Base-by-base conservation (phyloP, 768 basidiomycete species). In the Calvatia gigantea region DNA sequence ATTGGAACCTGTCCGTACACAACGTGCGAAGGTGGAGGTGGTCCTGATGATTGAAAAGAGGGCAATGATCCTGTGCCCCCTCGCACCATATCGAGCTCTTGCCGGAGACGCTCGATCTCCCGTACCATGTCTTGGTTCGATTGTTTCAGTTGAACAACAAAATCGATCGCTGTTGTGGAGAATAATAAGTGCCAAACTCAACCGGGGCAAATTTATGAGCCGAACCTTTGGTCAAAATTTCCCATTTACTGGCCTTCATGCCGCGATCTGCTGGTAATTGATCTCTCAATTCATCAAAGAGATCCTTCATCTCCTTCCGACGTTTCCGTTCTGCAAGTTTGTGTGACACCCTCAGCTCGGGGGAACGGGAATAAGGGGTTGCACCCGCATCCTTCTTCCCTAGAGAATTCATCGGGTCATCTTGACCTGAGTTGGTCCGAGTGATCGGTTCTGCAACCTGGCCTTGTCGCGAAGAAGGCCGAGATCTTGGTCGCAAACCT, bases 161-260 rank as follows among this genome's bases (percentile, higher is more conserved):
- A 94, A 69, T 96, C 94, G 65, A 96, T 94, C 27, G 94, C 94
- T 89, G 44, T 54, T 35, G 27, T 57, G 43, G 43, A 28, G 38
- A 42, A 57, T 42, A 48, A 35, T 39, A 19, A 48, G 25, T 32
- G 21, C 43, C 32, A 25, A 45, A 44, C 56, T 57, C 45, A 51
- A 2, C 14, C 1, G 25, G 35, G 25, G 15, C 25, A 17, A 17
- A 21, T 48, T n/a, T 47, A 21, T 12, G 37, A 37, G 23, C 68
- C 79, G 60, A 61, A 91, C 95, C 91, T 85, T 97, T 96, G 72
- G 87, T 95, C 31, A 99, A 73, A 58, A 98, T 98, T 75, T 99
- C 97, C 97, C 96, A 98, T 74, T 99, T 99, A 74, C 91, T 94
- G 17, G 93, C 89, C 67, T 98, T 98, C 86, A 94, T 91, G 39